These are phyloP conservation scores for Kwoniella europaea DNA, from an alignment of 768 basidiomycete genomes.

Conservation along the genomic window DNA sequence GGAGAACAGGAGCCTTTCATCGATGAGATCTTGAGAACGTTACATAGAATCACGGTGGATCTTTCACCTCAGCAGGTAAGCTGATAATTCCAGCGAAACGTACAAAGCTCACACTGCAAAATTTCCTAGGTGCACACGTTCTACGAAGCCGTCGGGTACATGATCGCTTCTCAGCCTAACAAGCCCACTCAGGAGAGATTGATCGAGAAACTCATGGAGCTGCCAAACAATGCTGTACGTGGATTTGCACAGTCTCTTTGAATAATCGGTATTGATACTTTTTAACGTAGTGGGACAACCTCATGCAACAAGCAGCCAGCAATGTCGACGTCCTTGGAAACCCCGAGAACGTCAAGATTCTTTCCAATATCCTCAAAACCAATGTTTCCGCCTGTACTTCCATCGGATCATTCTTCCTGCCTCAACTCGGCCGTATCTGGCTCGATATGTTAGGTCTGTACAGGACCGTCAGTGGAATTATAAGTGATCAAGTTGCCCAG, in stretches of 20 bases:
- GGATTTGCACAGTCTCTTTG: background rate
- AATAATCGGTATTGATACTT: background rate
- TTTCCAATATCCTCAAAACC: conserved; percentile 95
- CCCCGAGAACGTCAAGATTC: conserved; percentile 92
- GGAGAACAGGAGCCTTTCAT: conserved; percentile 97
- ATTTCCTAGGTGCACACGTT: conserved; percentile 79
- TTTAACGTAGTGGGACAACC: conserved; percentile 80
- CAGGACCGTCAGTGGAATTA: conserved; percentile 94
- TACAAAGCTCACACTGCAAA: conserved; percentile 26
- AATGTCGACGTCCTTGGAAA: conserved; percentile 90
- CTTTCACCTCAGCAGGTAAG: conserved; percentile 81
- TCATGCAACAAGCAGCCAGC: conserved; percentile 93
- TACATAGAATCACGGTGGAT: conserved; percentile 93
- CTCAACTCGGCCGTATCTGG: conserved; percentile 95
- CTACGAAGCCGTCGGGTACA: conserved; percentile 98
- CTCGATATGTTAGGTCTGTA: conserved; percentile 97
- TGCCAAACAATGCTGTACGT: conserved; percentile 92
- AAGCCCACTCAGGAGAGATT: conserved; percentile 95
- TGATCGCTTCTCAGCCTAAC: conserved; percentile 99
- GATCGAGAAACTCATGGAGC: conserved; percentile 92
- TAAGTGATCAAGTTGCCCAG: conserved; percentile 86
- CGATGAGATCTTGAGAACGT: conserved; percentile 88
- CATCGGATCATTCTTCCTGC: conserved; percentile 94
- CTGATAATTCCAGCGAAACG: background rate
- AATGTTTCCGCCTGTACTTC: conserved; percentile 97